Base-by-base conservation (phyloP, 306 rosid genomes). In the Lablab purpureus region DNA sequence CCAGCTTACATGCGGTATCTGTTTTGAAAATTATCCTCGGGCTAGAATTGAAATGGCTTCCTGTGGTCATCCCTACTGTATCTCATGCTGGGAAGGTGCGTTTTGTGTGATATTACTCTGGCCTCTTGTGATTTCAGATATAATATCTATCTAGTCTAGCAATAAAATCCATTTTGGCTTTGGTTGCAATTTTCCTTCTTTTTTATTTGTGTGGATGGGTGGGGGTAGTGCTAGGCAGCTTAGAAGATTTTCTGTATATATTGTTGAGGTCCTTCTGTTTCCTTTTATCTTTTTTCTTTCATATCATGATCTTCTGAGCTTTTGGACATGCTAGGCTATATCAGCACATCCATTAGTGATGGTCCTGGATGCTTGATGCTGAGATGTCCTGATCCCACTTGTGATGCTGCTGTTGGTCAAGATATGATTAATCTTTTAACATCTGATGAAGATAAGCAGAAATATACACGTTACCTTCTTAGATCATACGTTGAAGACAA, bases 31-130 rank as follows among this genome's bases (percentile, higher is more conserved):
- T 43, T 81, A 75, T 85, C 86, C 88, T 74, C 73, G 22, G 65
- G 81, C 82, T 30, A 78, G 71, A 81, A 87, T 87, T 67, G 83
- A 81, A 80, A 87, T 88, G 76, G 87, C 86, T 60, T 87, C 87
- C 34, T 93, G 97, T 89, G 92, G 95, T 21, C 98, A 93, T 83
- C 91, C 94, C 49, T 93, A 75, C 72, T 93, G 98, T 78, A 71
- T 68, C 79, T 37, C 87, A 45, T 93, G 98, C 79, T 93, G 97
- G 94, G 88, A 18, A 81, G 90, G 91, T 88, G 50, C 60, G 76
- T 50, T 66, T 51, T 23, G 37, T 67, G 56, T 72, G 46, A 67
- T 62, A 15, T 77, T 32, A 18, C 27, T 74, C 80, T 67, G 40
- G 12, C 72, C 81, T 40, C 49, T 74, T 58, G 22, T 75, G 18